Evolutionary conservation across 257 asterid species (phyloP), one percentile per base, ranked within the genome.

Genomic region (Plantago elongata): DNA sequence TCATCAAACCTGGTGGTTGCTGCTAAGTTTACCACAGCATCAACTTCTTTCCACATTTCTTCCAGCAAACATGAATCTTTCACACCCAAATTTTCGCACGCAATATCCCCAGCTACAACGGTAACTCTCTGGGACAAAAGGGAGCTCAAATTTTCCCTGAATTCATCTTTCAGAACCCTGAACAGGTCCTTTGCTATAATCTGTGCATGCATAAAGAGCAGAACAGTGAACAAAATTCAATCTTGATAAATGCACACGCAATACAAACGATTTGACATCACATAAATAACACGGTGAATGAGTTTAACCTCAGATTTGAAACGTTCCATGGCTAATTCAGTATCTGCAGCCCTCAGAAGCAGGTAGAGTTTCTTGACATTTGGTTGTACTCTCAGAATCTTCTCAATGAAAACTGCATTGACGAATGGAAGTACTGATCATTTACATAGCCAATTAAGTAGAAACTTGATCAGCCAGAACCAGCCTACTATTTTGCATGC

Each of bases 1-100:
- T 86, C 97, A 73, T 90, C 89, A 72, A 90, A 90, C 30, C 79
- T 78, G 44, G 97, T 90, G n/a, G 90, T 87, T 70, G 97, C 97
- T 47, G 96, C 97, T 61, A 83, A 70, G 67, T 87, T 87, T 61
- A 90, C 80, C 4, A 90, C 90, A 68, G 87, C 80, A 62, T 90
- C 95, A 45, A 87, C 77, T 77, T 84, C 64, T 64, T 49, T 65
- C 70, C 79, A 76, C 86, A 87, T 87, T 69, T 83, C 85, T 16
- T 85, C 83, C 66, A 79, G 13, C 69, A 90, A 72, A 69, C 8
- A 15, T 8, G 68, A n/a, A 55, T 85, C 90, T 18, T 81, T 73
- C 34, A 90, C 74, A 11, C 95, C 97, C 66, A 90, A 79, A 60
- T 87, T 75, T 13, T 80, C 83, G 13, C 13, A 46, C 10, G 78